Evolutionary conservation across 768 basidiomycete genomes (phyloP), one percentile per base, ranked within the genome.

Genomic region (Phlebiopsis flavidoalba): DNA sequence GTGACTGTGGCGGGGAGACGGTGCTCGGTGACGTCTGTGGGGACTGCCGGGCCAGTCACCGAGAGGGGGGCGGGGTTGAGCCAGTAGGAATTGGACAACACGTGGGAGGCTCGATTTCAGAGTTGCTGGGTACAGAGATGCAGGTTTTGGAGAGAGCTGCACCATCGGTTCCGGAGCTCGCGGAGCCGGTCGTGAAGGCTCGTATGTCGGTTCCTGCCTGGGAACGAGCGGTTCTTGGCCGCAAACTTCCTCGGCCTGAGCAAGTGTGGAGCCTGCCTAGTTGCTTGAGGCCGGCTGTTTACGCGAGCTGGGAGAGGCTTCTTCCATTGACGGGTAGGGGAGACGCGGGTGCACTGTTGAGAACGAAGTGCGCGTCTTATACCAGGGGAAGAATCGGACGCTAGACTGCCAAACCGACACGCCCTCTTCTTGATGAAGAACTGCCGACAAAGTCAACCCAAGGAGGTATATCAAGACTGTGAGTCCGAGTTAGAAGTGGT

Each of bases 401-500:
- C 74, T 73, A 46, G 76, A 74, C 24, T 75, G 69, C 85, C 87
- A 88, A 36, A 89, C 73, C 5, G 70, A 69, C 21, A 76, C 70
- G 64, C 84, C 81, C 12, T 78, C 74, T 55, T 71, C 73, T 49
- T 76, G 67, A 62, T 77, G 75, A 17, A 79, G 72, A 49, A 82
- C 64, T 49, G 78, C 74, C 10, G 77, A 71, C n/a, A 78, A 67
- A 21, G 80, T 67, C 57, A 89, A 70, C 12, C 77, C 66, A n/a
- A 76, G 66, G 55, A 87, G 74, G 69, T 89, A 89, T n/a, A 74
- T 60, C 50, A 88, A 68, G 55, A 88, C 88, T 90, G 43, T 11
- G 51, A 57, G 47, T 49, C 60, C 22, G 65, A 56, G 51, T 2
- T 56, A 58, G 15, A 55, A 40, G 51, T 49, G 53, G 60, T 49